Evolutionary conservation across 768 basidiomycete species (phyloP), one percentile per base, ranked within the genome.

Genomic region (Lactifluus volemus): DNA sequence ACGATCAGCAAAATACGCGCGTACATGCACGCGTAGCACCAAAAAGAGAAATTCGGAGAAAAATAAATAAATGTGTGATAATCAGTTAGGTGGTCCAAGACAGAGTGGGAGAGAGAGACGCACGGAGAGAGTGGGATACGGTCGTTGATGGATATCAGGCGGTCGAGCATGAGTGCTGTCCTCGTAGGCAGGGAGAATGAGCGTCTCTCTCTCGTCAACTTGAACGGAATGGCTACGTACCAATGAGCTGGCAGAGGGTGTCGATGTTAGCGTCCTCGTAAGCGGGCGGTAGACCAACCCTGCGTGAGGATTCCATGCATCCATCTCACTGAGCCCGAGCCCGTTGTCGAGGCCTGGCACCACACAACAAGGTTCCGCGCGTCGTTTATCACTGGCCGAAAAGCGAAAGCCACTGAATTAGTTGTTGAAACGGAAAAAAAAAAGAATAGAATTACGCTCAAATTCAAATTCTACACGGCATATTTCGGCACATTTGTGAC

Each of bases 101-200:
- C 44, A 63, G 30, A 49, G 42, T 61, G 68, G 61, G 53, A 29
- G 30, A 39, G 5, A 8, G 4, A 48, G 14, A 64, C 73, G 61
- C 63, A 92, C 84, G 92, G 87, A 42, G 85, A 84, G 64, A 98
- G 79, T 59, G 92, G 89, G 73, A 99, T 93, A 71, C 83, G 84
- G 78, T 99, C 96, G 79, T 99, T 99, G 82, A 97, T 92, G 57
- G 81, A 78, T 75, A 97, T 94, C 69, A 99, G 78, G 65, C 94
- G 89, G 70, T 94, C 84, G 68, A 99, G 84, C 95, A 98, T 98
- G 75, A 95, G 90, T 68, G 92, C 93, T 95, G 72, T 32, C 5
- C 72, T 65, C 49, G 51, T 48, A 58, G 17, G 17, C 0, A 3
- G 14, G 25, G 34, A n/a, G 48, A 15, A 17, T 57, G 38, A 49